A percentile compares a stretch with the other conserved stretches of the same genome.
Evolutionary conservation across 2,329 filamentous ascomycete species (phyloP).

Genomic region (Neofusicoccum sp.): DNA sequence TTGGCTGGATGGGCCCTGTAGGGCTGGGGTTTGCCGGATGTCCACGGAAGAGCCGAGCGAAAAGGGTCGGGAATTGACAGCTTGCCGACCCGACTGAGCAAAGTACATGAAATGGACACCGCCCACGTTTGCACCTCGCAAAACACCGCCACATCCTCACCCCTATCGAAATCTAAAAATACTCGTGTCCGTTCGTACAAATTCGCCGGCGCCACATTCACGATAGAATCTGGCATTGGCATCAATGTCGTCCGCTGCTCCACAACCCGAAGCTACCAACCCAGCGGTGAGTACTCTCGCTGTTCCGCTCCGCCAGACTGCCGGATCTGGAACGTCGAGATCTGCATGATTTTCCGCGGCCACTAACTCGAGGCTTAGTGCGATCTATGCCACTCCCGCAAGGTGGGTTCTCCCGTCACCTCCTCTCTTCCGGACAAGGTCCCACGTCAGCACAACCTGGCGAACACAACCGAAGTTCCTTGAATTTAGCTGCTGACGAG

Average conservation of each 20-base stretch:
- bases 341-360: background rate
- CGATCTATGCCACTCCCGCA: conserved; percentile 8
- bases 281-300: background rate
- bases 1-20: background rate
- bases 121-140: background rate
- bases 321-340: background rate
- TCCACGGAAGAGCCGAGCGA: background rate
- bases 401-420: background rate
- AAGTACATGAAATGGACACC: background rate
- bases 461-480: background rate
- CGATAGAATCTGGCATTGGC: background rate
- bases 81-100: background rate
- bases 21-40: background rate
- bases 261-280: background rate
- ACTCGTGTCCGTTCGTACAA: conserved; percentile 6
- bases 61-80: background rate
- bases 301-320: background rate
- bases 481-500: background rate
- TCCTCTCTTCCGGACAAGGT: background rate
- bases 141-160: conserved; percentile 3
- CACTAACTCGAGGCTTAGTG: conserved; percentile 6
- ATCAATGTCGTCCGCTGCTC: conserved; percentile 7
- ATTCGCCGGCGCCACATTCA: conserved; percentile 3
- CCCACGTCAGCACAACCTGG: background rate
- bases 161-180: conserved; percentile 10